Conservation (phyloP, 169 alveolate genomes). For the Plasmodium sp. region DNA sequence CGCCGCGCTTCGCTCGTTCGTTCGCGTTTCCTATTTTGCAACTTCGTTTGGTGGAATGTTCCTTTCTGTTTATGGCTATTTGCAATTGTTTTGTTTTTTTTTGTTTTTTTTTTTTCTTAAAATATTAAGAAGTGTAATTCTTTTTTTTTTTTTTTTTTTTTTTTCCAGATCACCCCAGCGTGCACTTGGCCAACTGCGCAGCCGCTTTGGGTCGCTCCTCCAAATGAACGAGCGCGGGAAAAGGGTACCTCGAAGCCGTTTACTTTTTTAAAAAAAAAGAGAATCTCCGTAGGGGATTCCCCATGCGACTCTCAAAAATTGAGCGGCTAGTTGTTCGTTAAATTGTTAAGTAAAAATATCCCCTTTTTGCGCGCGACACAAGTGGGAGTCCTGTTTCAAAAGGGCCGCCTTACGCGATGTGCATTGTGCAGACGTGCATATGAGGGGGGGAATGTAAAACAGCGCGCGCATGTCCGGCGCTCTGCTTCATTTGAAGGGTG, state of each 20-base stretch:
- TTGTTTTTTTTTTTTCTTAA: no score
- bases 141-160: no score
- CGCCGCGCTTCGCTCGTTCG: not conserved
- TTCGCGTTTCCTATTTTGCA: not conserved
- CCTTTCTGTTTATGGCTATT: not conserved
- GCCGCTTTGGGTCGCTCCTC: not conserved
- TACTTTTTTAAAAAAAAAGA: no score
- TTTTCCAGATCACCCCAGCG: not conserved
- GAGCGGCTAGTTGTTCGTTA: not conserved
- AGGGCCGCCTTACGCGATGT: not conserved
- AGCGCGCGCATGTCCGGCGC: not conserved
- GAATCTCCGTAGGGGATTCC: not conserved
- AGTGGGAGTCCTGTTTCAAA: not conserved
- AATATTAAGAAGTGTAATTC: not conserved
- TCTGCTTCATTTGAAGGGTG: no score
- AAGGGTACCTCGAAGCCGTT: not conserved
- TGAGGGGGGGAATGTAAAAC: not conserved
- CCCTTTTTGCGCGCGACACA: not conserved
- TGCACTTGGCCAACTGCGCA: not conserved
- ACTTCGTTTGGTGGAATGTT: not conserved
- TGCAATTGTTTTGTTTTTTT: not conserved
- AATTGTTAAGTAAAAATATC: not conserved
- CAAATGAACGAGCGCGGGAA: not conserved
- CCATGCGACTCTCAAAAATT: not conserved
- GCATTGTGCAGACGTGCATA: not conserved